Base-by-base conservation (phyloP, 1,284 basidiomycete species). In the Chalciporus sp. region DNA sequence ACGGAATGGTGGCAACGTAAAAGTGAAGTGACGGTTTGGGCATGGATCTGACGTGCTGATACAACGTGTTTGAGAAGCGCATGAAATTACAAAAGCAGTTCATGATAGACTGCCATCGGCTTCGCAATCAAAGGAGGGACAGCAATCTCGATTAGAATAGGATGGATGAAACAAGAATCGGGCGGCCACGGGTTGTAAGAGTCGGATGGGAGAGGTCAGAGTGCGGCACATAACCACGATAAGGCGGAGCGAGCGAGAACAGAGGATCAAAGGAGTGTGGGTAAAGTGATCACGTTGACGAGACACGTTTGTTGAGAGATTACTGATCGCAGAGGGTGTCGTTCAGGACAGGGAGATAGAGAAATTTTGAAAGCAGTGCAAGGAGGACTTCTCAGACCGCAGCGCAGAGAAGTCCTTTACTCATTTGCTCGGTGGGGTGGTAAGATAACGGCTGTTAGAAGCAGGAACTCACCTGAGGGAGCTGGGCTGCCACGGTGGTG, bases 11-110 rank as follows among this genome's bases (percentile, higher is more conserved):
- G 58, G 41, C 66, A 67, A 72, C 67, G 67, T 68, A 72, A 68
- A 58, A 59, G 65, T 57, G 66, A 69, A 69, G 63, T 57, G 68
- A 66, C 55, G 55, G 55, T 42, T 33, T 62, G 59, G 28, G 66
- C 69, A 68, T 58, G 66, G 62, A 67, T 68, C 66, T 70, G 70
- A 67, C 66, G 67, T 62, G 67, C 69, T 61, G 67, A 57, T 67
- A 47, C 70, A 72, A 70, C 67, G 67, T 68, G 67, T 71, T 66
- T 10, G 4, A 54, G 68, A 67, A 68, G 70, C 64, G 63, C 70
- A 63, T 69, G 70, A 72, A 68, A 69, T 67, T 63, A 68, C 63
- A 55, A 65, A 53, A 70, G 53, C 57, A 60, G 65, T 59, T n/a
- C 39, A 62, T 70, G 65, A 67, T 67, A 67, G 67, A 69, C 65